Base-by-base conservation (phyloP, 495 filamentous ascomycete species). In the Neurospora sp. region DNA sequence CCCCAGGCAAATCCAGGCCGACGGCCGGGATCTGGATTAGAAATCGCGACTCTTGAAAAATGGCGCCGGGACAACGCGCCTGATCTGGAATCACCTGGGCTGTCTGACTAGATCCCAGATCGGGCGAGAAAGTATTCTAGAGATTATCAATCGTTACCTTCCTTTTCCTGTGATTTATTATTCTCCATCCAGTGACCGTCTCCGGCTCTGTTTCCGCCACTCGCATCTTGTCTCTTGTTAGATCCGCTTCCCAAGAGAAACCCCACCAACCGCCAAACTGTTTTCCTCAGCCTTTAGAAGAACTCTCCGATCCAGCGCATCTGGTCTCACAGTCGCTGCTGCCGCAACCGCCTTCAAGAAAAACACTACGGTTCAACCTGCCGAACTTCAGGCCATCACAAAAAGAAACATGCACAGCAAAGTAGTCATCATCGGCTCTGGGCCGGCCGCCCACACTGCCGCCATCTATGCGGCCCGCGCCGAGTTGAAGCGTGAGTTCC, bases 391-490 rank as follows among this genome's bases (percentile, higher is more conserved):
- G 59, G 79, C 82, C 72, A 74, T 83, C 77, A 83, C 81, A 69
- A 86, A 81, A 72, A 81, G 88, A 83, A 91, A 87, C 79, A 93
- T 93, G 87, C 92, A 94, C 82, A 90, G 85, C 83, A 93, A 93
- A 80, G 92, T 95, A 69, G 91, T 94, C 78, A 89, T 94, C 79
- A 90, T 94, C 84, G 93, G 94, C 85, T 98, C 96, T 72, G 96
- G 96, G 86, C 96, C 96, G 71, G 96, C 94, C 76, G 96, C 94
- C 80, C 96, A 99, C 86, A 98, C 96, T 48, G 96, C 96, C 72
- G 96, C 95, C 76, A 89, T 99, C 80, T 99, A 99, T 82, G 91
- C 97, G 74, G 91, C 94, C 38, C 92, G 96, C 79, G 96, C 96
- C 75, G 94, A 99, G 81, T 85, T 99, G 76, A 91, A 92, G 80